Base-by-base conservation (phyloP, 169 alveolate species). In the Plasmodium adleri region DNA sequence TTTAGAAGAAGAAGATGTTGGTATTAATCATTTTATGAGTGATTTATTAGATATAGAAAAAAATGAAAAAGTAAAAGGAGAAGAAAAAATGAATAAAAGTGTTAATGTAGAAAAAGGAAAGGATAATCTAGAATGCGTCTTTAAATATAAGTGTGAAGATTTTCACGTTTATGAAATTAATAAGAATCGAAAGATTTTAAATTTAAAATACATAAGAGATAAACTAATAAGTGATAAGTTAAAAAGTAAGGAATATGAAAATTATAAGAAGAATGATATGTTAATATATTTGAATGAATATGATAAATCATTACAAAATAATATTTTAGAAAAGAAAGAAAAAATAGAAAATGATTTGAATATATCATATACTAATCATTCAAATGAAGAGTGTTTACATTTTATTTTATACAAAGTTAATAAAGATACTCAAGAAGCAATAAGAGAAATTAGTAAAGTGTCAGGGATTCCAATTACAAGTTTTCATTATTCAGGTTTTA, bases 341-440 rank as follows among this genome's bases (percentile, higher is more conserved):
- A 67, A 39, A 54, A 59, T 10, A 47, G 72, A 59, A 10, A 58
- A 22, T 49, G 3, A 74, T 24, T 54, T 43, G 68, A 78, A 4
- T 17, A 50, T 43, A 52, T 43, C 13, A 20, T 24, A n/a, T 10
- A n/a, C 5, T 5, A 39, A 39, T 17, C 43, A 83, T 24, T 62
- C 12, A 49, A 22, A 83, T 22, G 59, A 83, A 28, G 91, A 83
- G 43, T 68, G 80, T 72, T 15, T 83, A 56, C 52, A 32, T 20
- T 86, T 86, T 67, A 72, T 72, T 60, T 50, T 86, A 20, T 86
- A 86, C 45, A 86, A 86, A 28, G 76, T 86, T 49, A 86, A 86
- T 50, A 86, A 62, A 64, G 92, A 86, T 66, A 86, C 92, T n/a
- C 92, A 86, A 62, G 92, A 86, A 24, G 92, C 92, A 15, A 72